Evolutionary conservation across 192 early-diverging fungal species (phyloP).

Genomic region (Gigaspora rosea): DNA sequence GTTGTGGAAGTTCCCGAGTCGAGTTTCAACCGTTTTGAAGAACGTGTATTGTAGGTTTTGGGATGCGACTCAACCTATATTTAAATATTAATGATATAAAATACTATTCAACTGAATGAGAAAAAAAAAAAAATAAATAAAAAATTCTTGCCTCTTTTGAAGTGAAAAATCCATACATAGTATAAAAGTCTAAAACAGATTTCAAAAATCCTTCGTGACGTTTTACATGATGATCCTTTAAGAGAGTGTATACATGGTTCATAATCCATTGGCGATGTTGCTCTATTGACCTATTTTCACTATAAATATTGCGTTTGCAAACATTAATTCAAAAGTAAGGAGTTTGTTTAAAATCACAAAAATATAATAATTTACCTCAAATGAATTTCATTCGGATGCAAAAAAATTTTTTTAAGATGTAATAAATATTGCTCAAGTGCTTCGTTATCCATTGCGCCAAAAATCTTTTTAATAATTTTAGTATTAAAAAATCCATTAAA

Average conservation of each 20-base stretch:
- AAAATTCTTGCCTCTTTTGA: conserved; percentile 44
- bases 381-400: conserved; percentile 46
- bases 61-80: neutral
- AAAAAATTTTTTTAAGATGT: conserved; percentile 71
- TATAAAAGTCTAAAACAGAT: conserved; percentile 65
- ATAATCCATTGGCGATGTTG: conserved; percentile 75
- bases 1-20: neutral
- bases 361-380: neutral
- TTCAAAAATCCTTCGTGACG: conserved; percentile 74
- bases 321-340: neutral
- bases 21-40: neutral
- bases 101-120: neutral
- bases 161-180: conserved; percentile 74
- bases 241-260: conserved; percentile 78
- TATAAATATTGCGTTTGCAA: neutral
- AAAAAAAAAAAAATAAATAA: neutral
- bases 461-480: conserved; percentile 78
- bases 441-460: conserved; percentile 67
- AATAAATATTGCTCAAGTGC: conserved; percentile 72
- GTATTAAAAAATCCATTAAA: conserved; percentile 73
- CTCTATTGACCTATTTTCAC: conserved; percentile 39
- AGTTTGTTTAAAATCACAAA: neutral
- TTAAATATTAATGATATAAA: too few species aligned
- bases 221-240: conserved; percentile 73
- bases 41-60: neutral